A percentile compares a stretch with the other conserved stretches of the same genome.
These are phyloP conservation scores for Carex myosuroides DNA, from an alignment of 176 grass and related monocot genomes.

Conservation along the genomic window DNA sequence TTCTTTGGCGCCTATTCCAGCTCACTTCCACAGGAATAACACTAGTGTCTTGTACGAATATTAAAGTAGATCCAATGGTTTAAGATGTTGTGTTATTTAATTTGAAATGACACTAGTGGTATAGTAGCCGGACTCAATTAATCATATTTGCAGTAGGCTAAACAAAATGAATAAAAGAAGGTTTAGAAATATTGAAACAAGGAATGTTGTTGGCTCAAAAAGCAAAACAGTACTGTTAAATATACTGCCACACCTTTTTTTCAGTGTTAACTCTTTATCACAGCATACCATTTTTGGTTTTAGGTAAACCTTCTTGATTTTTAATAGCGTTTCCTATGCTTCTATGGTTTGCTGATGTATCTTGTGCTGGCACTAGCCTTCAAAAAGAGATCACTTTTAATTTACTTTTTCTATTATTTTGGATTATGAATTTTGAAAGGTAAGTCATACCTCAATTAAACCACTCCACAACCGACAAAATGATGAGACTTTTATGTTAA, in stretches of 20 bases:
- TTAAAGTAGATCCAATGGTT: too few species aligned
- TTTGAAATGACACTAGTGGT: too few species aligned
- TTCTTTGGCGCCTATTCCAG: too few species aligned
- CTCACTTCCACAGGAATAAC: too few species aligned
- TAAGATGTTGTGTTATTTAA: too few species aligned
- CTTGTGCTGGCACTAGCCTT: neutral
- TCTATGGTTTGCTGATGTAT: neutral
- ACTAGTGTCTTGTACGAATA: too few species aligned
- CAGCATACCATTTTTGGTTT: neutral
- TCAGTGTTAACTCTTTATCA: neutral
- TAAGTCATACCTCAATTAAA: neutral
- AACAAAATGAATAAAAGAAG: neutral
- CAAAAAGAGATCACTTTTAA: neutral
- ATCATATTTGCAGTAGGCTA: too few species aligned
- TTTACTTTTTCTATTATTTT: neutral
- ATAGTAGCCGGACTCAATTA: too few species aligned
- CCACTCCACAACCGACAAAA: neutral
- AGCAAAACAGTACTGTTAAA: neutral
- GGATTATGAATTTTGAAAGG: neutral
- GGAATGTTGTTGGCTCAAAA: neutral
- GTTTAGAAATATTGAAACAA: neutral
- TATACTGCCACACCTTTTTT: neutral
- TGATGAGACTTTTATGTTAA: slow-evolving; percentile 5
- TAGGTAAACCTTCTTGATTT: neutral
- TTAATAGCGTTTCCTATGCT: neutral